Evolutionary conservation across 164 flowering plant species (phyloP).

Genomic region (Brasenia schreberi): DNA sequence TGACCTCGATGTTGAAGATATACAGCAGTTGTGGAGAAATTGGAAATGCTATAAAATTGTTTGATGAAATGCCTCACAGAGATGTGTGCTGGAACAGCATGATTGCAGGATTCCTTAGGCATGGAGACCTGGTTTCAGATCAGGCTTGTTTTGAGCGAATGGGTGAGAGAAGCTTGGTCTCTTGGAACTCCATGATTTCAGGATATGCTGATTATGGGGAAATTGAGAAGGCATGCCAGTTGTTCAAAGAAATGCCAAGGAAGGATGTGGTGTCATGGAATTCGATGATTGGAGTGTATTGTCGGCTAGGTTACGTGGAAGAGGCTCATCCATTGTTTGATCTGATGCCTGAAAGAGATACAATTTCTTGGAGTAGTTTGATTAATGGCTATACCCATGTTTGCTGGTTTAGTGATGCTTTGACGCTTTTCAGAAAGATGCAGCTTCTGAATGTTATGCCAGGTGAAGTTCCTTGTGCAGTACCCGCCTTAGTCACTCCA

Average conservation of each 20-base stretch:
- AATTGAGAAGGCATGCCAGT: conserved; percentile 22
- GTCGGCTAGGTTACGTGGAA: conserved; percentile 44
- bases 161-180: conserved; percentile 8
- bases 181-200: conserved; percentile 7
- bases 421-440: conserved; percentile 8
- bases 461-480: no score
- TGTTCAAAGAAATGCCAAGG: conserved; percentile 50
- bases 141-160: conserved; percentile 5
- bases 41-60: conserved; percentile 1
- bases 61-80: conserved; percentile 7
- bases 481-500: no score
- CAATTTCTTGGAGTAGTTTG: conserved; percentile 70
- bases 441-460: conserved; percentile 4
- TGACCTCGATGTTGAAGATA: conserved; percentile 12
- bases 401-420: conserved; percentile 6
- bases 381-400: conserved; percentile 31
- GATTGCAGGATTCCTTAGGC: conserved; percentile 1
- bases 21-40: conserved; percentile 4
- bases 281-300: conserved; percentile 53
- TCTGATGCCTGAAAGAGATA: conserved; percentile 39
- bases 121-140: background rate
- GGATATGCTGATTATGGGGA: conserved; percentile 32
- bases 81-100: conserved; percentile 5
- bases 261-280: conserved; percentile 52
- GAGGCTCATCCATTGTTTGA: conserved; percentile 40